These are phyloP conservation scores for Chlamydomonas asymmetrica DNA, from an alignment of 139 green algal species.

Conservation along the genomic window DNA sequence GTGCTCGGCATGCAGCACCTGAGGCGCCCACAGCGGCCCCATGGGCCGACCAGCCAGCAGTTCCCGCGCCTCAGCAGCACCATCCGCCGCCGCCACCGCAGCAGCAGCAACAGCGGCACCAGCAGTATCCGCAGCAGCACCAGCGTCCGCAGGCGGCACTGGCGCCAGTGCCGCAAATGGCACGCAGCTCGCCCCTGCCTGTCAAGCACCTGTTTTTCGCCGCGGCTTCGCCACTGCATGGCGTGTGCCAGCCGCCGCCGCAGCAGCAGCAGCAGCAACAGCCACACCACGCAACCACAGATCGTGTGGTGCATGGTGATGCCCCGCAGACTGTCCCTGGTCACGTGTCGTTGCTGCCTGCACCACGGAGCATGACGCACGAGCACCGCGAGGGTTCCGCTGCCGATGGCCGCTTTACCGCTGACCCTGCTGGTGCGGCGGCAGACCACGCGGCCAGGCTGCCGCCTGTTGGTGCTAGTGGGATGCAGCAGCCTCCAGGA, in stretches of 20 bases:
- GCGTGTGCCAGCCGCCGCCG: not conserved
- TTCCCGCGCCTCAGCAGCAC: too few species aligned
- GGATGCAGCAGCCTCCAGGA: too few species aligned
- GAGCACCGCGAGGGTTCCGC: not conserved
- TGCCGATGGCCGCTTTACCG: not conserved
- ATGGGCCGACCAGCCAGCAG: not conserved
- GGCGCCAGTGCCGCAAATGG: not conserved
- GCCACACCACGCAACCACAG: not conserved
- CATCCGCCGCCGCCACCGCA: not conserved
- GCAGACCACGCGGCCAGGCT: not conserved
- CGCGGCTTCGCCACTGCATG: conserved; percentile 19
- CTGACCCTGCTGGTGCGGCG: not conserved
- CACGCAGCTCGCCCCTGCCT: conserved; percentile 11
- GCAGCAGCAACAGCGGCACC: not conserved
- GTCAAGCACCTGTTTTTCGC: conserved; percentile 33
- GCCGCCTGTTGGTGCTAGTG: too few species aligned
- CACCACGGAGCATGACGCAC: not conserved
- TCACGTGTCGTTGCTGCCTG: not conserved
- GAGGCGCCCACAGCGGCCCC: not conserved
- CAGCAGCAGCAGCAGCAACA: conserved; percentile 4
- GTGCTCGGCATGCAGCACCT: not conserved
- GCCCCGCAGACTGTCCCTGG: too few species aligned
- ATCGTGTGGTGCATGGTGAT: not conserved
- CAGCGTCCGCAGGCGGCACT: too few species aligned
- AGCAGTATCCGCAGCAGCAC: not conserved